These are phyloP conservation scores for Metschnikowia lachancei DNA, from an alignment of 805 yeast genomes.

Conservation along the genomic window DNA sequence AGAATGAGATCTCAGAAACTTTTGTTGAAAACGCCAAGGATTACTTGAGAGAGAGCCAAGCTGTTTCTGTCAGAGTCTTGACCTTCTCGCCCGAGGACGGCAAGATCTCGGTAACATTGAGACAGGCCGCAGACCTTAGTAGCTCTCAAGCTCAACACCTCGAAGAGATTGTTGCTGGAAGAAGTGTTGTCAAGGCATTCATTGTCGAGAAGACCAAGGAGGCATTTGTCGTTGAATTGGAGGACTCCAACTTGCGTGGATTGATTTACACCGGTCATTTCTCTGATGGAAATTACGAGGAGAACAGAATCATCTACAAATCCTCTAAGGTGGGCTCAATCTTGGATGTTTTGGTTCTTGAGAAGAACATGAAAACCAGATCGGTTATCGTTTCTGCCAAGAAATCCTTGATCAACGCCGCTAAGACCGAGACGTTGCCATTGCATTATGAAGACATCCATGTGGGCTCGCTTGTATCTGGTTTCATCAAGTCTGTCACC, in stretches of 20 bases:
- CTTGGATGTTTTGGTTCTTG: slow-evolving; percentile 62
- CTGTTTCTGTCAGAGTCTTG: slow-evolving; percentile 66
- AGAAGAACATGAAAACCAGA: slow-evolving; percentile 59
- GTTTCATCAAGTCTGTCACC: slow-evolving; percentile 78
- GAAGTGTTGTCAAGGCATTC: slow-evolving; percentile 54
- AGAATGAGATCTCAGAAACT: slow-evolving; percentile 85
- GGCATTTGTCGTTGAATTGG: slow-evolving; percentile 61
- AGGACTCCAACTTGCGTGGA: slow-evolving; percentile 55
- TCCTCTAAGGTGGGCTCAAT: slow-evolving; percentile 59
- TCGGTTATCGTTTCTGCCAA: slow-evolving; percentile 65
- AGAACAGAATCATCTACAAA: slow-evolving; percentile 64
- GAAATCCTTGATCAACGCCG: slow-evolving; percentile 62
- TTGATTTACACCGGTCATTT: slow-evolving; percentile 72
- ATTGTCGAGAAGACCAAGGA: slow-evolving; percentile 77
- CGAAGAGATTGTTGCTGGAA: slow-evolving; percentile 54
- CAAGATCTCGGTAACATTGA: slow-evolving; percentile 70
- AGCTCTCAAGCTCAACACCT: slow-evolving; percentile 47
- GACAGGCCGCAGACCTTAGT: slow-evolving; percentile 55
- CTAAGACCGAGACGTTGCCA: slow-evolving; percentile 55
- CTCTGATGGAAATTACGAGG: slow-evolving; percentile 72
- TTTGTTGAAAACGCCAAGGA: slow-evolving; percentile 75
- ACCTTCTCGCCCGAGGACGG: slow-evolving; percentile 50
- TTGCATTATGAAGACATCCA: slow-evolving; percentile 54
- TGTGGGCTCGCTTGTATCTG: slow-evolving; percentile 52
- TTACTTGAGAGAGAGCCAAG: slow-evolving; percentile 78